phyloP scores from a whole-genome alignment of 495 filamentous ascomycete species.

The Penicillium canescens region DNA sequence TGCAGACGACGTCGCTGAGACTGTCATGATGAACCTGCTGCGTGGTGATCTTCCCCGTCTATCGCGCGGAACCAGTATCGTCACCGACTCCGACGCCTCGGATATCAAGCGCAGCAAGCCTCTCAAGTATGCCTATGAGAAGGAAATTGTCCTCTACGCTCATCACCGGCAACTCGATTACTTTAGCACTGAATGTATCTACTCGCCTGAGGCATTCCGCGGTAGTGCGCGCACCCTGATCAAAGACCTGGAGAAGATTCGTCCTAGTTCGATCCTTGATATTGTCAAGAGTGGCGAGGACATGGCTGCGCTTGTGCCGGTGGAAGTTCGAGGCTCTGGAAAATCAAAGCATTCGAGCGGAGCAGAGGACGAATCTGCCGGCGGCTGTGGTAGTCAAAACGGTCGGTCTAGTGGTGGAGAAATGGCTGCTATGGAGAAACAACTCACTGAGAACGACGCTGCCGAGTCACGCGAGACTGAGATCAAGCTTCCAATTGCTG shows the following conservation, averaged over 20 bases:
- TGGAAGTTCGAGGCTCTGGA: conserved; percentile 39
- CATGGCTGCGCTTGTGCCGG: conserved; percentile 85
- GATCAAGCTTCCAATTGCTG: conserved; percentile 49
- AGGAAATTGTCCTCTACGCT: conserved; percentile 97
- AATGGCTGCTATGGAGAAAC: conserved; percentile 91
- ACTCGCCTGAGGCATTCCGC: conserved; percentile 96
- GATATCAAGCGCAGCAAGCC: conserved; percentile 93
- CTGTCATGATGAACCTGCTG: conserved; percentile 94
- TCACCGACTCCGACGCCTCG: conserved; percentile 72
- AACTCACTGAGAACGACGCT: conserved; percentile 66
- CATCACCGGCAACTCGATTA: conserved; percentile 96
- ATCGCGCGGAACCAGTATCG: conserved; percentile 86
- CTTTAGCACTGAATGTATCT: conserved; percentile 97
- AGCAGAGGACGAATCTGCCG: conserved; percentile 59
- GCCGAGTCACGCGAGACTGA: conserved; percentile 70
- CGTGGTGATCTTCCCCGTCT: conserved; percentile 87
- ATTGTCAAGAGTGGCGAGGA: conserved; percentile 94
- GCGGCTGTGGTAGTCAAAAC: conserved; percentile 75
- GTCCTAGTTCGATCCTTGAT: conserved; percentile 92
- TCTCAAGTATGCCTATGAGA: conserved; percentile 97
- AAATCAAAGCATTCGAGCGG: conserved; percentile 36
- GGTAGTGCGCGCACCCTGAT: conserved; percentile 89
- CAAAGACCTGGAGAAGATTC: conserved; percentile 90
- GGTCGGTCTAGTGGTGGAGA: conserved; percentile 73
- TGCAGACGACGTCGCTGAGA: conserved; percentile 98